These are phyloP conservation scores for Apostasia ramifera DNA, from an alignment of 106 monocot genomes.

Conservation along the genomic window DNA sequence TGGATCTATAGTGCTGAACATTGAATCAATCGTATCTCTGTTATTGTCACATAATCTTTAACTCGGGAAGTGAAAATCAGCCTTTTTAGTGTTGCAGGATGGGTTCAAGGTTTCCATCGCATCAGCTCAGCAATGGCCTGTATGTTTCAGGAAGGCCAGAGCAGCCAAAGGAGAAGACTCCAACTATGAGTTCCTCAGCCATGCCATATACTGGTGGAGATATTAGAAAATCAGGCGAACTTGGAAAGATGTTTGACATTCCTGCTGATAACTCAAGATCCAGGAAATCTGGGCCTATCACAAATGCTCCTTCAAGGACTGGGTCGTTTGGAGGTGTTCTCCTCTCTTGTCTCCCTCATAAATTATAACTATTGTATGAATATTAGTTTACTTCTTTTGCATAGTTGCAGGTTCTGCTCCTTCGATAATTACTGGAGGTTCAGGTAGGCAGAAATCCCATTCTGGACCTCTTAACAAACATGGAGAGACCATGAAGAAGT, in stretches of 20 bases:
- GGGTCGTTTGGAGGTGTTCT: slow-evolving; percentile 28
- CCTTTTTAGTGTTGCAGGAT: slow-evolving; percentile 14
- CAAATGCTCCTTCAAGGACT: slow-evolving; percentile 24
- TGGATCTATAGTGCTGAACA: neutral
- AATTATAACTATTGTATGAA: too few relatives aligned
- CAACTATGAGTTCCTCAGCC: slow-evolving; percentile 45
- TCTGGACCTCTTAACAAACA: slow-evolving; percentile 57
- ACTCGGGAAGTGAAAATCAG: neutral
- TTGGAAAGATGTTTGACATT: slow-evolving; percentile 82
- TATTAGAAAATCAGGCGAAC: slow-evolving; percentile 60
- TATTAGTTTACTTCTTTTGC: slow-evolving; percentile 16
- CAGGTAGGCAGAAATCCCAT: slow-evolving; percentile 46
- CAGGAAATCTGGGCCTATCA: slow-evolving; percentile 57
- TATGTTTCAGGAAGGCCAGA: slow-evolving; percentile 85
- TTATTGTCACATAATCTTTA: neutral
- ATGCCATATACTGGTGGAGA: slow-evolving; percentile 75
- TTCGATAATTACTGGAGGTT: slow-evolving; percentile 21
- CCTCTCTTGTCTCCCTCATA: slow-evolving; percentile 2
- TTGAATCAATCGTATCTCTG: neutral
- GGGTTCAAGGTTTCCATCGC: slow-evolving; percentile 79
- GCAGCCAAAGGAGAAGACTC: slow-evolving; percentile 72
- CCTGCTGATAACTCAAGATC: slow-evolving; percentile 45
- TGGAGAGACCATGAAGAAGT: slow-evolving; percentile 28
- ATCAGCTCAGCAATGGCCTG: slow-evolving; percentile 87
- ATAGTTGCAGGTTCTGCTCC: slow-evolving; percentile 23